Base-by-base conservation (phyloP, 352 stramenopile genomes). In the Phytophthora parvispora region DNA sequence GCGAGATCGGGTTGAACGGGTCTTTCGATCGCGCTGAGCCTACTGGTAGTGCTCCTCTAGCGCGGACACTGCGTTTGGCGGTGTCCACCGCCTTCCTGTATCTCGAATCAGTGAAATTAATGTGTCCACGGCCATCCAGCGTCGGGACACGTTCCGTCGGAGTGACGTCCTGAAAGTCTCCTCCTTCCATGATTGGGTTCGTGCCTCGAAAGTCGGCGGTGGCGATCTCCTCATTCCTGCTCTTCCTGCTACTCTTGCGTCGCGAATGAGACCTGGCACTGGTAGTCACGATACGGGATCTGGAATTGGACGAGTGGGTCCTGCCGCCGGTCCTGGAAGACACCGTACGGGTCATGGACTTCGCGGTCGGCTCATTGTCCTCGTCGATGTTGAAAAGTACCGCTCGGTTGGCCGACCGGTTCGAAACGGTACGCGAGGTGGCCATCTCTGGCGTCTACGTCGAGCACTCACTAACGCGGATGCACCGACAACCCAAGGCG, bases 351-450 rank as follows among this genome's bases (percentile, higher is more conserved):
- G 63, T 68, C 45, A 52, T 67, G 24, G 67, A 59, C 16, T 54
- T 49, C 42, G 8, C 20, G 20, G 8, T 32, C 50, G 60, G 47
- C 18, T 64, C 73, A 67, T 74, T 66, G 67, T 86, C 74, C 38
- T 84, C 78, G 13, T 64, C 75, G 34, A 86, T 84, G 43, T 86
- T 62, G 58, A 84, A 84, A 32, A 83, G 61, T 50, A 84, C 74
- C 22, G 73, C 74, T 72, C 75, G 55, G 31, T 65, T 68, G 20
- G 32, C 54, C 27, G 67, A 71, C 51, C 63, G 66, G 24, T 61
- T 74, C 34, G 73, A 75, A 49, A 60, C 68, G 31, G 52, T 64
- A 63, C 74, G 77, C 43, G 68, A 66, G 16, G 53, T 53, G 42
- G 64, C 32, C 73, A 80, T 75, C 50, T 20, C 29, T 63, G 22